Evolutionary conservation across 1,139 yeast species (phyloP), one percentile per base, ranked within the genome.

Genomic region (Yamadazyma friedrichii): DNA sequence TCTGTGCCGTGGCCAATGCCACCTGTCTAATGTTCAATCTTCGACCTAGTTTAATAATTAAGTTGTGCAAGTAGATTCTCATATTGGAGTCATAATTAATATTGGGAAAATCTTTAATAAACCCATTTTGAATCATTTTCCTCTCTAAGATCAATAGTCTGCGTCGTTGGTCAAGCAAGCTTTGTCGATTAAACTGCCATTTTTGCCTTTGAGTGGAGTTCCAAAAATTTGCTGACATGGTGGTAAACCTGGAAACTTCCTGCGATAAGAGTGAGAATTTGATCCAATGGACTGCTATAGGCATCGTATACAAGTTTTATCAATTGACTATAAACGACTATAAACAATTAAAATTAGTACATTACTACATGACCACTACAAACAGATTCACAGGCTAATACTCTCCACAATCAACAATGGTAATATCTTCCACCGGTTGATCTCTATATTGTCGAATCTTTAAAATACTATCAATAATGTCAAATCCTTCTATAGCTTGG

Each of bases 1-100:
- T 79, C 54, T 91, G 96, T 0, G 97, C 95, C 0, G 96, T 87
- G 1, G 96, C 88, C 29, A 91, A 59, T 0, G 94, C 94, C 31
- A 89, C 74, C 57, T 91, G 97, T 35, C 98, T 66, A 28, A 88
- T 70, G 43, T 80, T 82, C 39, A 93, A 65, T 41, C 94, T 71
- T 49, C 95, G 69, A 0, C 97, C 97, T 12, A 93, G 67, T 53
- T 84, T 80, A 53, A 83, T 81, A 33, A 88, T 71, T 48, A 88
- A 64, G 43, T 80, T 79, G 56, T 84, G 89, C 45, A 84, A 67
- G 57, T 78, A 84, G 31, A 85, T 84, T 43, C 89, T 62, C 76
- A 82, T 73, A 55, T 80, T 80, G 43, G 70, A 65, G 55, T 83
- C 88, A 52, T 79, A 80, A 39, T 67, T 70, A 28, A 82, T 58